Conservation (phyloP, 257 asterid species). For the Nicotiana noctiflora region DNA sequence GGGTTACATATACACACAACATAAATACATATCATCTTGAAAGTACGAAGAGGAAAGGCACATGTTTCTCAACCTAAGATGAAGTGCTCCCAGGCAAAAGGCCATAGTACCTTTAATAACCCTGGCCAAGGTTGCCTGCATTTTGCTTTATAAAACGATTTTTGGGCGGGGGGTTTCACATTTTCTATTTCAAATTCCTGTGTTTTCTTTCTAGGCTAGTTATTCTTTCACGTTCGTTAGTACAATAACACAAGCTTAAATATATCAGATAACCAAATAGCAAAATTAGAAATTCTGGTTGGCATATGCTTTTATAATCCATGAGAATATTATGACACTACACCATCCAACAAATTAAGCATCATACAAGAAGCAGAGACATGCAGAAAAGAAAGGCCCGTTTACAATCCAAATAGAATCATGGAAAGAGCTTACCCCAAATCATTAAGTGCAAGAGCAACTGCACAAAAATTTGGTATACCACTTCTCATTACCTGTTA, state of each 20-base stretch:
- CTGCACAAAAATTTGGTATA: conserved; percentile 94
- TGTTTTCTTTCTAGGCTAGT: not conserved
- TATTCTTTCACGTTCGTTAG: not conserved
- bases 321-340: no score
- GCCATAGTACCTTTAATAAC: not conserved
- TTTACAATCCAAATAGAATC: not conserved
- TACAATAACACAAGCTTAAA: not conserved
- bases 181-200: not conserved
- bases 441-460: conserved; percentile 85
- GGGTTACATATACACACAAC: not conserved
- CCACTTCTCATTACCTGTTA: conserved; percentile 93
- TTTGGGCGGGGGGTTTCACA: not conserved
- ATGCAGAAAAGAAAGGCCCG: not conserved
- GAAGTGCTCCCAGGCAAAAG: not conserved
- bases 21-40: not conserved
- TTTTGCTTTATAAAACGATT: not conserved
- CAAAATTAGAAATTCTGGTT: not conserved
- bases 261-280: not conserved
- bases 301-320: not conserved
- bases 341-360: not conserved
- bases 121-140: not conserved
- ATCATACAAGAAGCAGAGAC: not conserved
- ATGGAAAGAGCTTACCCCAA: conserved; percentile 57
- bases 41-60: not conserved
- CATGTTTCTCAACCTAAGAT: conserved; percentile 1